A percentile compares a stretch with the other conserved stretches of the same genome.
Evolutionary conservation across 176 grass and related monocot genomes (phyloP).

Genomic region (Phoenix dactylifera): DNA sequence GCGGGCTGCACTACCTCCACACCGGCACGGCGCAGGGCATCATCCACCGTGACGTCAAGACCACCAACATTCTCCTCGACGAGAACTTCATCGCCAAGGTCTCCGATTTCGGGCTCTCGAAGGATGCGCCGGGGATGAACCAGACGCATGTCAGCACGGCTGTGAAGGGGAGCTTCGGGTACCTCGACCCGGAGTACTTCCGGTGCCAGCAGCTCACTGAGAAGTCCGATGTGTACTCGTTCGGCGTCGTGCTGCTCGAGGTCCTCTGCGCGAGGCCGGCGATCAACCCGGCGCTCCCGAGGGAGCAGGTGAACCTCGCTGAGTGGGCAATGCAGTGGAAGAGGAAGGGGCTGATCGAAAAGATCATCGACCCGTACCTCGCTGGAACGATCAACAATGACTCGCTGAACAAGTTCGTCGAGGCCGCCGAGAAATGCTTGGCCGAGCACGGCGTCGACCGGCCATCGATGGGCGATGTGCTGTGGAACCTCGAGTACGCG

Average conservation of each 20-base stretch:
- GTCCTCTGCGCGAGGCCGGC: no score
- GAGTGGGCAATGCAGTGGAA: not conserved
- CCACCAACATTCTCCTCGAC: no score
- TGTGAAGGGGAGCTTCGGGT: slow-evolving; percentile 13
- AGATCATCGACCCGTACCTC: not conserved
- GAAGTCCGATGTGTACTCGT: not conserved
- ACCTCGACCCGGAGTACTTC: slow-evolving; percentile 13
- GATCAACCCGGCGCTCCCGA: no score
- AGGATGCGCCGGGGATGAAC: no score
- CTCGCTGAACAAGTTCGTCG: slow-evolving; percentile 9
- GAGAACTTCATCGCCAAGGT: no score
- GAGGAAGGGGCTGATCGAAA: slow-evolving; percentile 2
- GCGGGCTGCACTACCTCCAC: no score
- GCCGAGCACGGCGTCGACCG: slow-evolving; percentile 7
- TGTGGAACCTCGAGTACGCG: slow-evolving; percentile 12
- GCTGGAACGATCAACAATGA: not conserved
- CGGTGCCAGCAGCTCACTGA: slow-evolving; percentile 7
- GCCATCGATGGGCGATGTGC: slow-evolving; percentile 16
- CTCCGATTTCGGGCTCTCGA: no score
- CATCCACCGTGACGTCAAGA: no score
- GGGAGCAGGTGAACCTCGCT: no score
- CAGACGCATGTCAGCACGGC: slow-evolving; percentile 9
- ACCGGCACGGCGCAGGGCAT: no score
- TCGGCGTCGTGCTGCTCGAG: no score
- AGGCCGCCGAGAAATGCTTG: slow-evolving; percentile 17